phyloP scores from a whole-genome alignment of 257 asterid genomes.

The Salvia miltiorrhiza region DNA sequence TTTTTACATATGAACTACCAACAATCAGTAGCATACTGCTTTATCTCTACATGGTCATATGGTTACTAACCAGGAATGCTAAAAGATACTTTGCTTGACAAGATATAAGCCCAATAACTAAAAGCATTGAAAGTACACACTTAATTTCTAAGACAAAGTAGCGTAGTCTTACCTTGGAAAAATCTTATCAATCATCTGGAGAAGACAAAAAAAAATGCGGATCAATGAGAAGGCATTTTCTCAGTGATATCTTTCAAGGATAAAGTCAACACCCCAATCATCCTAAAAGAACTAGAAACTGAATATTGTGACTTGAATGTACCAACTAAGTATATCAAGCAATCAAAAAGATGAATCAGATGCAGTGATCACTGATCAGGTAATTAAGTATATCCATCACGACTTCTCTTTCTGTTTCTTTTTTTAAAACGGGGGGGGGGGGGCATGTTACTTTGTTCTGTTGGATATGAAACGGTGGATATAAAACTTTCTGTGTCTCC shows the following conservation, averaged over 20 bases:
- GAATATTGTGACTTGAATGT: no score
- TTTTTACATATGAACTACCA: background rate
- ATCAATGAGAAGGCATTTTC: no score
- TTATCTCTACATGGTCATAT: background rate
- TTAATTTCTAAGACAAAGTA: background rate
- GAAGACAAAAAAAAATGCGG: no score
- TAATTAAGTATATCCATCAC: no score
- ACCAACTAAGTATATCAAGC: background rate
- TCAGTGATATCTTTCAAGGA: no score
- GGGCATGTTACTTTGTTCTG: background rate
- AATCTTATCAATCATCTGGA: background rate
- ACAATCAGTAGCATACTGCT: background rate
- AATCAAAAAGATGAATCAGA: background rate
- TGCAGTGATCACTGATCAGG: background rate
- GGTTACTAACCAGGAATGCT: background rate
- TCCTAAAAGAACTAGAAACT: no score
- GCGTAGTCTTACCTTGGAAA: background rate
- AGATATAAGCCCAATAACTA: background rate
- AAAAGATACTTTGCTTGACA: background rate
- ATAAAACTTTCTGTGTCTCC: background rate
- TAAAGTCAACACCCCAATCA: no score
- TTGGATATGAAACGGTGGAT: background rate
- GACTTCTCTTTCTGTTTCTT: no score
- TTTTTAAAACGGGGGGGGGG: no score
- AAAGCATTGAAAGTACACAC: background rate